Base-by-base conservation (phyloP, 805 yeast species). In the Saturnispora silvae region DNA sequence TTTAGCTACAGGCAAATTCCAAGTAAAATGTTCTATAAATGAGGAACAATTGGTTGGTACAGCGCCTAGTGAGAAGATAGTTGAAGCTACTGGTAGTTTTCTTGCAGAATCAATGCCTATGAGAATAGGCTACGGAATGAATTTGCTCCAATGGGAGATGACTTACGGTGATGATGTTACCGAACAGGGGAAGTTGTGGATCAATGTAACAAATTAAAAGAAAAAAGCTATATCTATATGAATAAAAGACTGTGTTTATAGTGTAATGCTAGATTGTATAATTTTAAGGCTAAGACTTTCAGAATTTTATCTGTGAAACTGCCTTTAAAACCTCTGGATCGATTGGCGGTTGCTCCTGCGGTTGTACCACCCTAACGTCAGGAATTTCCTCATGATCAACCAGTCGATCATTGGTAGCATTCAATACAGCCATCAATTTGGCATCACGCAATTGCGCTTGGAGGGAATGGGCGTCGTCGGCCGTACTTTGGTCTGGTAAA, bases 81-180 rank as follows among this genome's bases (percentile, higher is more conserved):
- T 36, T 20, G 39, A 36, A 10, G 14, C 28, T 7, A 23, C 19
- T n/a, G 34, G 39, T 15, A 28, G 33, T 5, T 36, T 36, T 14
- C 11, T 36, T 9, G 39, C 39, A 3, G 18, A 32, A 15, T 25
- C 34, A 23, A 30, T 36, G 39, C 11, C 16, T 4, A 24, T 44
- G 20, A 34, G 42, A 15, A 51, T 70, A 24, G 65, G 68, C 15
- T 45, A 57, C 32, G 77, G 77, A 1, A 53, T 71, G 45, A 70
- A 68, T 41, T 50, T 62, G 37, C 51, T 70, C 27, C 26, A 20
- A 20, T 23, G 23, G 22, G 37, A 34, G 8, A 23, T 34, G 15
- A 25, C 19, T 11, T 10, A 25, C n/a, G 28, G 28, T 6, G 28
- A 25, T 11, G 11, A 8, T 11, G n/a, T 25, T 11, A 25, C 10